Percentiles rank a stretch among this genome's conserved stretches.
phyloP scores from a whole-genome alignment of 2,329 filamentous ascomycete genomes.

The Diatrype stigma region DNA sequence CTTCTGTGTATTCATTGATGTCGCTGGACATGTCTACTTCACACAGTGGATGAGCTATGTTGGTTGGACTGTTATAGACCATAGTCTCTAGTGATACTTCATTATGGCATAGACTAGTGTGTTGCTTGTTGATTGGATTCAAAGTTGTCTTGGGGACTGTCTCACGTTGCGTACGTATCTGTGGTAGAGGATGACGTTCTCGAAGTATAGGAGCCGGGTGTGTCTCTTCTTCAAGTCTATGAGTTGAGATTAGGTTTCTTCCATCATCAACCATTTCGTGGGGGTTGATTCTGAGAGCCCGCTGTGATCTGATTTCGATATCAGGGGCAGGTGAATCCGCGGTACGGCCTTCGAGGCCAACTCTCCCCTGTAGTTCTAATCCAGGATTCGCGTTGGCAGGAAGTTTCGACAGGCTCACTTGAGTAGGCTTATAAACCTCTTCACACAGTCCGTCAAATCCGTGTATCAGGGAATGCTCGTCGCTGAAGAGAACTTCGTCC shows the following conservation, averaged over 20 bases:
- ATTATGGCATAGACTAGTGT: not conserved
- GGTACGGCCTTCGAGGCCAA: not conserved
- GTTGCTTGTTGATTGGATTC: conserved; percentile 2
- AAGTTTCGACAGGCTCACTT: not conserved
- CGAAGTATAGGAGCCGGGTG: not conserved
- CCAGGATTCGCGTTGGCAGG: not conserved
- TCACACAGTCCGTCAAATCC: conserved; percentile 43
- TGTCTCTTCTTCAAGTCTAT: not conserved
- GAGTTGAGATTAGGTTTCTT: not conserved
- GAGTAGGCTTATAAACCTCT: conserved; percentile 30
- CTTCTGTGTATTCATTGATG: conserved; percentile 8
- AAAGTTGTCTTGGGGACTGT: not conserved
- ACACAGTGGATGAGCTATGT: conserved; percentile 1
- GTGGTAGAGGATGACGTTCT: not conserved
- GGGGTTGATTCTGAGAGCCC: not conserved
- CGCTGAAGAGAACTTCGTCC: conserved; percentile 64
- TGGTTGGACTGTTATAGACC: not conserved
- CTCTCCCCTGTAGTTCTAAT: not conserved
- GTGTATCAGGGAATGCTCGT: conserved; percentile 44
- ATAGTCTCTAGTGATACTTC: conserved; percentile 1
- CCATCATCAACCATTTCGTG: not conserved
- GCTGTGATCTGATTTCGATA: not conserved
- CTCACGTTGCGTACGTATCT: not conserved
- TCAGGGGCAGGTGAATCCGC: not conserved
- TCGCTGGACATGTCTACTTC: conserved; percentile 19